Base-by-base conservation (phyloP, 495 filamentous ascomycete species). In the Filosporella fistucella region DNA sequence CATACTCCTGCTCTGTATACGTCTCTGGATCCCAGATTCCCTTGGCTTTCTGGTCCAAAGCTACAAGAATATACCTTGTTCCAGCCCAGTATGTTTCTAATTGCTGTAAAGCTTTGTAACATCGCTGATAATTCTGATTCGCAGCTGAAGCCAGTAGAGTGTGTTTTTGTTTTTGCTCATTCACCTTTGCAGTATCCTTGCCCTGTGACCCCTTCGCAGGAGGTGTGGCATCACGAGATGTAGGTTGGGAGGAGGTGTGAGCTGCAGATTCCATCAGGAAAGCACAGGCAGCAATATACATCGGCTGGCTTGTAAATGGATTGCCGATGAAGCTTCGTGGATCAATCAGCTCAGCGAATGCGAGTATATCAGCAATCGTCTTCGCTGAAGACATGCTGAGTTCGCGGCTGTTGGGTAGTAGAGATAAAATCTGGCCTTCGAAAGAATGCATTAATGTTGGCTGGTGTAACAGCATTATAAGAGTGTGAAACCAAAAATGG, bases 401-500 rank as follows among this genome's bases (percentile, higher is more conserved):
- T 63, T 91, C 85, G 34, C 83, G 78, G 45, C 85, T 89, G 50
- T 90, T 85, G 1, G 84, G 76, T 47, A 86, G 80, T 7, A 91
- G 71, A 32, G 84, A 80, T 43, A 82, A 77, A 23, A 80, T 78
- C 29, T 70, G 64, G 14, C 81, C 83, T 42, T 85, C 86, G 51
- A 89, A 88, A 0, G 82, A 84, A 49, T 88, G 82, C 23, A 93
- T 68, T 5, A 93, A 63, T 1, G 86, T 88, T 1, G 88, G 88
- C 49, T 89, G 86, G 58, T 94, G 86, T 9, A 94, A 73, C 8
- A 94, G 71, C 26, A 91, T 86, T 45, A 94, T 89, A 32, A 91
- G 65, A 0, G 88, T 86, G 56, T 94, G 88, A 56, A 91, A 91
- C 88, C 88, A 94, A 59, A 91, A 88, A 60, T 94, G 88, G 23